These are phyloP conservation scores for Nicotiana undulata DNA, from an alignment of 257 asterid species.

Conservation along the genomic window DNA sequence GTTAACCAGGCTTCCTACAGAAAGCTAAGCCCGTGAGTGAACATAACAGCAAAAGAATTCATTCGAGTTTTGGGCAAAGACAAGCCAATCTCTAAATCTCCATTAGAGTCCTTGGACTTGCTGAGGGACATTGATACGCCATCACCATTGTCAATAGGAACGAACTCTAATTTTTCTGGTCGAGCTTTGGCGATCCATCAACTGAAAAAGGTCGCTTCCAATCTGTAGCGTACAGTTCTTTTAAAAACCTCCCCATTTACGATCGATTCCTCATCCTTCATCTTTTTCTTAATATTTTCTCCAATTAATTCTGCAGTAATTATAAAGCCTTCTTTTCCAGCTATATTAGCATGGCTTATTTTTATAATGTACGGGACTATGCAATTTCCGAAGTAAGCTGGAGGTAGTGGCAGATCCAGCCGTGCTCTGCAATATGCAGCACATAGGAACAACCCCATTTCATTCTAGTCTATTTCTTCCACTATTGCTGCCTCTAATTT, in stretches of 20 bases:
- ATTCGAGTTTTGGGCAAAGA: conserved; percentile 17
- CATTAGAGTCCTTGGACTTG: conserved; percentile 17
- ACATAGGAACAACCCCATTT: not conserved
- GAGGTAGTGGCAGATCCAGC: conserved; percentile 31
- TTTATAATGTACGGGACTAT: no score
- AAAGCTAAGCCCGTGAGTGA: conserved; percentile 11
- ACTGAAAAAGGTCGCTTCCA: conserved; percentile 17
- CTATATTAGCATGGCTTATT: no score
- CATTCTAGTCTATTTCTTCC: not conserved
- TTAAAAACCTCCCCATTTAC: no score
- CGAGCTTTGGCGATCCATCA: conserved; percentile 41
- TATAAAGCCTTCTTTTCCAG: no score
- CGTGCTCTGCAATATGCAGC: conserved; percentile 25
- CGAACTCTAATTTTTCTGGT: conserved; percentile 23
- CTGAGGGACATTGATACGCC: conserved; percentile 30
- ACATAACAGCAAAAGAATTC: conserved; percentile 24
- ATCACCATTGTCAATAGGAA: conserved; percentile 22
- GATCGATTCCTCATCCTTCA: no score
- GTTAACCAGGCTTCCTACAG: not conserved
- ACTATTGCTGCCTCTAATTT: conserved; percentile 9
- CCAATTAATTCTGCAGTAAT: no score
- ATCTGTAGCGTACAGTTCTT: no score
- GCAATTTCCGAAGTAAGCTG: conserved; percentile 21
- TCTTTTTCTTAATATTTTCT: no score
- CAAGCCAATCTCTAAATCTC: conserved; percentile 32